Base-by-base conservation (phyloP, 768 basidiomycete genomes). In the Hygrophoropsis aurantiaca region DNA sequence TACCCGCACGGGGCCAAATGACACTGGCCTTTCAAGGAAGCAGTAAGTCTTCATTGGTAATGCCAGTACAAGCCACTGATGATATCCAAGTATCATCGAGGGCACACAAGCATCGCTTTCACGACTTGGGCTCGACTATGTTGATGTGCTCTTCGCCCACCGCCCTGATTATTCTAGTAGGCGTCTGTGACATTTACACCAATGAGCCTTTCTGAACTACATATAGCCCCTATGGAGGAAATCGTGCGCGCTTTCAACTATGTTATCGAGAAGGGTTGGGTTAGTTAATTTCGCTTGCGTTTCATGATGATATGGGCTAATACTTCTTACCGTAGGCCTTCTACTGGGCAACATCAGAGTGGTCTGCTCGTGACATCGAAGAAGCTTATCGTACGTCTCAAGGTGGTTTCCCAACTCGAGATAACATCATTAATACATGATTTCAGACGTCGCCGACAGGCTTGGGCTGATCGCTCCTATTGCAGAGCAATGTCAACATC, bases 191-290 rank as follows among this genome's bases (percentile, higher is more conserved):
- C 34, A 23, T 4, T 7, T 21, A 11, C 11, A 15, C 13, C 4
- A 13, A 8, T 6, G 18, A 13, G 26, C 24, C 51, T 55, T 27
- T 65, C 10, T 8, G 26, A 18, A 16, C 11, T 0, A 3, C 4
- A 11, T 25, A 34, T 37, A 69, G 72, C 67, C 19, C 71, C 74
- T 2, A 71, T 74, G 66, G 78, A 80, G 52, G 82, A 84, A 61
- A 66, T 70, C 36, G 81, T 84, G 46, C 74, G 82, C 23, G 79
- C 78, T 1, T 81, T 84, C 69, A 79, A 77, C 65, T 71, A 67
- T 39, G 60, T 80, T 32, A 77, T 81, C 51, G 73, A 78, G 41
- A 58, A 68, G 34, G 77, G 77, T 50, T 72, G 74, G 73, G 75
- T 61, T 20, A 23, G 66, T 44, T 42, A 10, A 7, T 26, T 32